These are phyloP conservation scores for Phialophora verrucosa DNA, from an alignment of 2,329 filamentous ascomycete species.

Conservation along the genomic window DNA sequence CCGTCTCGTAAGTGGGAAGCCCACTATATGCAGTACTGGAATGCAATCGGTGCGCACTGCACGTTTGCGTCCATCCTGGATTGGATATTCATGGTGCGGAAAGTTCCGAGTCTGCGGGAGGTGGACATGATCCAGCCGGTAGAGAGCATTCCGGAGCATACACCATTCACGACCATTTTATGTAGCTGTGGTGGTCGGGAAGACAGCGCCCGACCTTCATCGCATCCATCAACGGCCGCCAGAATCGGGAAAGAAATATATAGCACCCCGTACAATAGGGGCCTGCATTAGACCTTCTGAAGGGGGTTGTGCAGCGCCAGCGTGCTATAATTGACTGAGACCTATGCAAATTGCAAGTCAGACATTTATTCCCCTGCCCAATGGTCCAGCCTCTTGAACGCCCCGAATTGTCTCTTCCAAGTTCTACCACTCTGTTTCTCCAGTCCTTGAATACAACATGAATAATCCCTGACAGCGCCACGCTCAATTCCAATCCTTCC, in stretches of 20 bases:
- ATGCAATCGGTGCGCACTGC: no score
- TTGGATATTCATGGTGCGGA: no score
- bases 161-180: no score
- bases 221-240: background rate
- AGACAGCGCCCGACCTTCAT: background rate
- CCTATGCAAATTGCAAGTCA: background rate
- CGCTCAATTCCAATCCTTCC: constrained; percentile 19
- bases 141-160: no score
- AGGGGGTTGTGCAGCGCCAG: background rate
- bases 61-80: no score
- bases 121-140: no score
- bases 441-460: background rate
- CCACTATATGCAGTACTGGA: no score
- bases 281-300: background rate
- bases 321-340: background rate
- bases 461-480: constrained; percentile 19
- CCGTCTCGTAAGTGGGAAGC: no score
- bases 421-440: background rate
- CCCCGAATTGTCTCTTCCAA: background rate
- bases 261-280: no score
- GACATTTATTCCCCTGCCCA: background rate
- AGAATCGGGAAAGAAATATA: background rate
- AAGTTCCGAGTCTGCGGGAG: no score
- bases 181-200: no score
- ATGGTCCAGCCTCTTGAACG: background rate